phyloP scores from a whole-genome alignment of 1,139 yeast species.

The Debaryomyces sp. region DNA sequence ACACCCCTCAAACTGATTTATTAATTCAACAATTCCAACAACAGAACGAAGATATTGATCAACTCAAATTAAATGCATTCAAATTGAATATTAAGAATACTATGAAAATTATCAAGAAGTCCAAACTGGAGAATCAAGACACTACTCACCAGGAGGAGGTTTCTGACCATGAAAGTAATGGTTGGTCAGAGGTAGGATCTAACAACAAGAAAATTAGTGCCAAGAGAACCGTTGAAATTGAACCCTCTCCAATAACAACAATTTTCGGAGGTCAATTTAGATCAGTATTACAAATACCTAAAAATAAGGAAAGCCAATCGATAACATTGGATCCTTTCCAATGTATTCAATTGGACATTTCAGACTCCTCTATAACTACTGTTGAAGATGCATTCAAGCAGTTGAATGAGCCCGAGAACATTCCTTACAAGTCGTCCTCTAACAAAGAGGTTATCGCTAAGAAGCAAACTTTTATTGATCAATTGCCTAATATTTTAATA shows the following conservation, averaged over 20 bases:
- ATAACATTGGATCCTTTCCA: slow-evolving; percentile 94
- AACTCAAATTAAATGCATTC: slow-evolving; percentile 34
- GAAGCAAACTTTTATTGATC: slow-evolving; percentile 86
- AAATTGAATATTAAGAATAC: slow-evolving; percentile 46
- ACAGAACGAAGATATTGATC: slow-evolving; percentile 16
- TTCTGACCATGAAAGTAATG: slow-evolving; percentile 37
- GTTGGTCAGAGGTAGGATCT: slow-evolving; percentile 88
- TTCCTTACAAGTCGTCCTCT: slow-evolving; percentile 59
- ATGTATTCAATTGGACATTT: slow-evolving; percentile 88
- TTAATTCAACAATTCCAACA: slow-evolving; percentile 39
- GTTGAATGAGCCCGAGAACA: slow-evolving; percentile 71
- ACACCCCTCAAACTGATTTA: slow-evolving; percentile 46
- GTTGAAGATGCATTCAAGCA: slow-evolving; percentile 78
- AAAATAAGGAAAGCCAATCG: slow-evolving; percentile 54
- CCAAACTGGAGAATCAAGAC: slow-evolving; percentile 23
- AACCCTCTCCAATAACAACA: slow-evolving; percentile 83
- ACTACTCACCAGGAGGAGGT: slow-evolving; percentile 26
- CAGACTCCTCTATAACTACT: slow-evolving; percentile 62
- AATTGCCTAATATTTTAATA: slow-evolving; percentile 74
- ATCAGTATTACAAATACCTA: slow-evolving; percentile 76
- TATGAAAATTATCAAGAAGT: slow-evolving; percentile 39
- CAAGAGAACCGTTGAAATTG: slow-evolving; percentile 75
- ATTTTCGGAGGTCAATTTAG: slow-evolving; percentile 93
- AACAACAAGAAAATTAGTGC: slow-evolving; percentile 60
- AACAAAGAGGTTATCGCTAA: slow-evolving; percentile 65